phyloP scores from a whole-genome alignment of 345 rosid genomes.

The Syzygium jambos region DNA sequence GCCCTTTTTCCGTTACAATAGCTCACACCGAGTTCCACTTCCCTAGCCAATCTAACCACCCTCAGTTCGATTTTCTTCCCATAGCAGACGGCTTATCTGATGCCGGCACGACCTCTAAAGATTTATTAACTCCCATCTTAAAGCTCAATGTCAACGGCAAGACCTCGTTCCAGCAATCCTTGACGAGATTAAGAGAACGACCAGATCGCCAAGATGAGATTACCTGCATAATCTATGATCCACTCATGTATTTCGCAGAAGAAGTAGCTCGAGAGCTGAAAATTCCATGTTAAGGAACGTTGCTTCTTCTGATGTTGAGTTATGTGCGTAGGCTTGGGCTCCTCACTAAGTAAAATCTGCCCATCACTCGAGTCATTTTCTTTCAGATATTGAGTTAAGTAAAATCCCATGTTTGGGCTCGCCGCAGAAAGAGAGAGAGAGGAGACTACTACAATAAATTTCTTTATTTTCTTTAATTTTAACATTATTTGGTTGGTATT shows the following conservation, averaged over 20 bases:
- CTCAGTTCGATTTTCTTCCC: slow-evolving; percentile 29
- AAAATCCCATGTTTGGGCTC: too few relatives aligned
- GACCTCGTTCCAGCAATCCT: slow-evolving; percentile 20
- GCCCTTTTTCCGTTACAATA: slow-evolving; percentile 23
- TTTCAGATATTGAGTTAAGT: too few relatives aligned
- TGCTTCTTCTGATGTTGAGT: neutral
- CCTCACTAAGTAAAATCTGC: too few relatives aligned
- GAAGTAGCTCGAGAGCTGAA: slow-evolving; percentile 16
- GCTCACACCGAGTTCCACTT: slow-evolving; percentile 21
- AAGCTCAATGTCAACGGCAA: slow-evolving; percentile 33
- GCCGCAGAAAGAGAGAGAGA: too few relatives aligned
- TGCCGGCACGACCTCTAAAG: slow-evolving; percentile 2
- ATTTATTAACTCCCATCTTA: slow-evolving; percentile 4
- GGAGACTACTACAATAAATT: too few relatives aligned
- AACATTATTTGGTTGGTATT: too few relatives aligned
- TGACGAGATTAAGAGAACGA: slow-evolving; percentile 13
- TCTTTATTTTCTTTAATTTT: too few relatives aligned
- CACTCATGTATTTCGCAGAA: slow-evolving; percentile 31
- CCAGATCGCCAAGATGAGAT: slow-evolving; percentile 7
- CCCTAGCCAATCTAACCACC: slow-evolving; percentile 13
- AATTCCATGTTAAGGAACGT: slow-evolving; percentile 3
- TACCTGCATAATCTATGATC: slow-evolving; percentile 45
- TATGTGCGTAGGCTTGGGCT: neutral
- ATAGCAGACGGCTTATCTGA: slow-evolving; percentile 26
- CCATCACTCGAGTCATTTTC: too few relatives aligned